Evolutionary conservation across 805 yeast species (phyloP).

Genomic region (Wickerhamiella australiensis): DNA sequence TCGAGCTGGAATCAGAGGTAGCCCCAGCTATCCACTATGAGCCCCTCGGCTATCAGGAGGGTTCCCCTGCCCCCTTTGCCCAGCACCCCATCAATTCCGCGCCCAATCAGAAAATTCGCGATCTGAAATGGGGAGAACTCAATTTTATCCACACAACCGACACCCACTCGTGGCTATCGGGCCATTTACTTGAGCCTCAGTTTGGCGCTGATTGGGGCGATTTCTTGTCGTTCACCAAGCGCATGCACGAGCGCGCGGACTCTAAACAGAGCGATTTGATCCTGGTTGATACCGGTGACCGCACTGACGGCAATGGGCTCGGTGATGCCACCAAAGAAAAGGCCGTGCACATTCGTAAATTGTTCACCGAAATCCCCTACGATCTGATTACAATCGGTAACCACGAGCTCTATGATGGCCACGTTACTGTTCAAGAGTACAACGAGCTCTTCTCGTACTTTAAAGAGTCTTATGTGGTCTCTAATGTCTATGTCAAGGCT

Average conservation of each 20-base stretch:
- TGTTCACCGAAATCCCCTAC: slow-evolving; percentile 51
- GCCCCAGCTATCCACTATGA: not conserved
- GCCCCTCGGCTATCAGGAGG: not conserved
- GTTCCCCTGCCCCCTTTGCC: not conserved
- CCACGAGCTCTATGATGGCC: slow-evolving; percentile 70
- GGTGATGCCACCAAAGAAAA: slow-evolving; percentile 57
- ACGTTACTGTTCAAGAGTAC: slow-evolving; percentile 50
- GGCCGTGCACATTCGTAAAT: slow-evolving; percentile 46
- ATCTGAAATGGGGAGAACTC: slow-evolving; percentile 52
- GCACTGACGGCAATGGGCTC: slow-evolving; percentile 87
- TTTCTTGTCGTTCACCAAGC: slow-evolving; percentile 52
- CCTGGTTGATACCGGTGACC: slow-evolving; percentile 77
- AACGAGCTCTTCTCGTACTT: slow-evolving; percentile 37
- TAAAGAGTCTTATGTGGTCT: slow-evolving; percentile 48
- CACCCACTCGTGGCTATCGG: slow-evolving; percentile 76
- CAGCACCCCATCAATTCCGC: not conserved
- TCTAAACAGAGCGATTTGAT: slow-evolving; percentile 46
- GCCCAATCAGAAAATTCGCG: slow-evolving; percentile 15
- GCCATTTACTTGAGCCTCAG: slow-evolving; percentile 47
- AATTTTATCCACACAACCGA: slow-evolving; percentile 92
- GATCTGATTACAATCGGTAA: slow-evolving; percentile 79
- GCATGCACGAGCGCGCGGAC: slow-evolving; percentile 37
- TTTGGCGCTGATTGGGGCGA: slow-evolving; percentile 82
- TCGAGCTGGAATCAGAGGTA: not conserved
- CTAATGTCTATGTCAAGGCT: slow-evolving; percentile 28